Evolutionary conservation across 1,284 basidiomycete species (phyloP), one percentile per base, ranked within the genome.

Genomic region (Ceratobasidium sp.): DNA sequence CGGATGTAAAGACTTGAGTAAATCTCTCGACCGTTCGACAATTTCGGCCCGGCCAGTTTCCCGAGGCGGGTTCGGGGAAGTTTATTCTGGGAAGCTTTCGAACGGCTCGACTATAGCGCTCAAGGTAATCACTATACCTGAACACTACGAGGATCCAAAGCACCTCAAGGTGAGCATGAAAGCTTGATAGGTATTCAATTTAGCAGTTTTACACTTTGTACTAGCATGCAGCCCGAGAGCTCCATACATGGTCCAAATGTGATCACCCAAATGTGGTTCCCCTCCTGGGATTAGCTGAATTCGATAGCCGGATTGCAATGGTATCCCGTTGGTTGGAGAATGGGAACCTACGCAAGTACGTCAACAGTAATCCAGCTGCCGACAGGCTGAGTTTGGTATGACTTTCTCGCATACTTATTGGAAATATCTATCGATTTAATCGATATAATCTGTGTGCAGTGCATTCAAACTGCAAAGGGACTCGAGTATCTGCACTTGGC

Each of bases 201-300:
- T 45, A 18, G 18, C 3, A 3, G 3, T 18, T 10, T 12, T 45
- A 18, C 9, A 3, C 16, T 4, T 39, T 18, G 16, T 18, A 3
- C 16, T 23, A 61, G 59, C 3, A 21, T n/a, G 59, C 30, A 10
- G 48, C 62, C 0, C 28, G 48, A 9, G 62, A 52, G 30, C 26
- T 65, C 0, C 21, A 52, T 14, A 26, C 48, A 23, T 65, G 62
- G 62, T 65, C 62, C 32, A 52, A 65, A 21, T 65, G 62, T 32
- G 1, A 41, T 9, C 62, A 65, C 26, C 62, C 62, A 21, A 34
- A 65, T 23, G n/a, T 65, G 1, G 21, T 39, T 1, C n/a, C 45
- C 30, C 14, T 65, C 3, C 12, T 52, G 2, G 46, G 62, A 18
- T 36, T 65, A 26, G 62, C 26, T 14, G n/a, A 52, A 23, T 53